These are phyloP conservation scores for Lactarius trivialis DNA, from an alignment of 768 basidiomycete species.

Conservation along the genomic window DNA sequence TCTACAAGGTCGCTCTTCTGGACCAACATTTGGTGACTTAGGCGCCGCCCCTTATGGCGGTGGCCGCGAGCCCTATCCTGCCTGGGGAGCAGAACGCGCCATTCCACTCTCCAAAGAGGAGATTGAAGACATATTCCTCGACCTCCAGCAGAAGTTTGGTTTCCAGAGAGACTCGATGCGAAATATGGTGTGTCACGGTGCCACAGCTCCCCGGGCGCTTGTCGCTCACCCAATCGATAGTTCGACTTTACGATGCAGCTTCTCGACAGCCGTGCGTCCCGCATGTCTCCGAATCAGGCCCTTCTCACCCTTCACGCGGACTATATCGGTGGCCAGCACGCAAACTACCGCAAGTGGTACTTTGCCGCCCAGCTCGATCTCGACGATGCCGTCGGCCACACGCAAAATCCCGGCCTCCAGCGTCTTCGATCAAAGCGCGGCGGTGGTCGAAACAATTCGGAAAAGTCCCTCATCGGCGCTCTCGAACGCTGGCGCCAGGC, in stretches of 20 bases:
- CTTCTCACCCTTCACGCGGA: conserved; percentile 94
- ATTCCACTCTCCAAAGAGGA: conserved; percentile 99
- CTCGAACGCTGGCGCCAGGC: conserved; percentile 93
- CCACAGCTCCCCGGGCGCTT: not conserved
- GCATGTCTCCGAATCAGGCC: conserved; percentile 96
- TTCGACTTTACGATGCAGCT: conserved; percentile 99
- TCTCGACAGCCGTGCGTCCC: conserved; percentile 91
- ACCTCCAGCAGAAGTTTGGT: conserved; percentile 97
- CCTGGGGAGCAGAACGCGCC: conserved; percentile 86
- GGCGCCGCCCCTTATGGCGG: conserved; percentile 39
- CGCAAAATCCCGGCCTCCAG: conserved; percentile 84
- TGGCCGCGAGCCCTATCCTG: conserved; percentile 81
- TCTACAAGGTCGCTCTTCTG: conserved; percentile 62
- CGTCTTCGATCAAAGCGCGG: conserved; percentile 63
- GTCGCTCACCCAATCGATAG: conserved; percentile 32
- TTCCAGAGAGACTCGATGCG: conserved; percentile 94
- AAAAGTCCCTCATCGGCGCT: conserved; percentile 72
- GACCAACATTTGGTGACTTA: conserved; percentile 67
- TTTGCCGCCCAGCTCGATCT: conserved; percentile 98
- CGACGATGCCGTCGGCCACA: conserved; percentile 91
- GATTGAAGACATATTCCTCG: conserved; percentile 97
- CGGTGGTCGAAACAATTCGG: conserved; percentile 49
- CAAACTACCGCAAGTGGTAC: conserved; percentile 99
- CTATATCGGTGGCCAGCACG: conserved; percentile 96
- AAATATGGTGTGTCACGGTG: conserved; percentile 63